A percentile compares a stretch with the other conserved stretches of the same genome.
Conservation (phyloP, 2,329 filamentous ascomycete genomes). For the Aspergillus sp. region DNA sequence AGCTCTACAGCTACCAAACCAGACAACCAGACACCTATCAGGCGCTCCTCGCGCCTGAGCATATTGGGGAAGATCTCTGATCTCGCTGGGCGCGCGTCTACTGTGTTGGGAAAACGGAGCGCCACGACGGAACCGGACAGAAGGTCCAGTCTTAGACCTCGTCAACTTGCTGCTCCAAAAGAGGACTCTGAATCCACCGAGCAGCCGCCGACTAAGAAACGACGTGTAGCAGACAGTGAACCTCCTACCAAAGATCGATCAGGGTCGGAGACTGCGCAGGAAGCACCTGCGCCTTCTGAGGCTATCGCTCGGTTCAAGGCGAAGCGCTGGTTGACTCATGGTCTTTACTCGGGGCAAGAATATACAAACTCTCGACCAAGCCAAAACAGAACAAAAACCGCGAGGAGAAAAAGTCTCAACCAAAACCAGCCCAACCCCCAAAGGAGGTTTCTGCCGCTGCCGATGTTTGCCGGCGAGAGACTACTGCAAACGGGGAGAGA, state of each 20-base stretch:
- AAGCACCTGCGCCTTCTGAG: slow-evolving; percentile 25
- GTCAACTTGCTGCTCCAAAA: slow-evolving; percentile 36
- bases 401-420: slow-evolving; percentile 36
- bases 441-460: slow-evolving; percentile 66
- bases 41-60: slow-evolving; percentile 50
- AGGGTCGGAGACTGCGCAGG: slow-evolving; percentile 27
- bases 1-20: slow-evolving; percentile 28
- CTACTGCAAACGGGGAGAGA: slow-evolving; percentile 73
- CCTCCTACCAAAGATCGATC: slow-evolving; percentile 29
- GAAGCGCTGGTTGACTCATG: slow-evolving; percentile 81
- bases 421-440: slow-evolving; percentile 32
- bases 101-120: slow-evolving; percentile 65
- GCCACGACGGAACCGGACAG: slow-evolving; percentile 60
- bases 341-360: slow-evolving; percentile 84
- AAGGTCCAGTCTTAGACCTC: slow-evolving; percentile 63
- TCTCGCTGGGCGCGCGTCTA: slow-evolving; percentile 53
- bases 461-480: slow-evolving; percentile 77
- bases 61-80: slow-evolving; percentile 50
- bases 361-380: slow-evolving; percentile 53
- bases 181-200: slow-evolving; percentile 26
- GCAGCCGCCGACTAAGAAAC: slow-evolving; percentile 45
- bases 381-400: slow-evolving; percentile 52
- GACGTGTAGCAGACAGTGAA: slow-evolving; percentile 47
- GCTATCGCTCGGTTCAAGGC: slow-evolving; percentile 42
- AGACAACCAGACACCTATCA: slow-evolving; percentile 35